Conservation (phyloP, 2,329 filamentous ascomycete species). For the Berkeleyomyces basicola region DNA sequence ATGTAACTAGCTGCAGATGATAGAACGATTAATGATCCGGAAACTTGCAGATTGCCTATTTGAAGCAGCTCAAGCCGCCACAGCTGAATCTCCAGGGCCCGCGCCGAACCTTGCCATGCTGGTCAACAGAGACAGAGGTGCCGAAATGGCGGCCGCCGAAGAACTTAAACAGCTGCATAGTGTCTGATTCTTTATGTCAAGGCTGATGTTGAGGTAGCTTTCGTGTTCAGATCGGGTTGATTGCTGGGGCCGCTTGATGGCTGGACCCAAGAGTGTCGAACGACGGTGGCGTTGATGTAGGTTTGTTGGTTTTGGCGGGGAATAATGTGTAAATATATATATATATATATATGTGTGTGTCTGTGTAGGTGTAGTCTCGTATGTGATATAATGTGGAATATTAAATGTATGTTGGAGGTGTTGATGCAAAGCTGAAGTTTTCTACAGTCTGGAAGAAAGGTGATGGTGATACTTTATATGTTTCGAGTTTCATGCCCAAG, state of each 20-base stretch:
- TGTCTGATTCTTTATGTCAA: constrained; percentile 22
- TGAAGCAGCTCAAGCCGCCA: constrained; percentile 36
- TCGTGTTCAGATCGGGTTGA: background rate
- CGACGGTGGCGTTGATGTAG: background rate
- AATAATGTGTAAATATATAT: background rate
- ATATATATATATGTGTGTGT: background rate
- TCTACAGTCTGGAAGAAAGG: background rate
- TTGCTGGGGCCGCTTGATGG: background rate
- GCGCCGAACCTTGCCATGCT: constrained; percentile 27
- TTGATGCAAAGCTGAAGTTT: background rate
- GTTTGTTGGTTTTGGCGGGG: background rate
- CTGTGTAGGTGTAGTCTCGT: background rate
- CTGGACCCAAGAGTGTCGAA: background rate
- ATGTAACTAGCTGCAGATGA: no score
- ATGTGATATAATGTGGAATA: background rate
- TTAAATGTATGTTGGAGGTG: background rate
- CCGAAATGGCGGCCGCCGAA: constrained; percentile 34
- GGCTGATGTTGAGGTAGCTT: background rate
- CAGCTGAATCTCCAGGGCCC: constrained; percentile 35
- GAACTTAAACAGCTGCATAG: constrained; percentile 30
- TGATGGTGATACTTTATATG: background rate
- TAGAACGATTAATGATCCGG: background rate
- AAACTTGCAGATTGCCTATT: constrained; percentile 13
- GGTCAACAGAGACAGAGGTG: constrained; percentile 30
- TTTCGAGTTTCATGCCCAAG: background rate